Percentiles rank a stretch among this genome's conserved stretches.
These are phyloP conservation scores for Erodium moschatum DNA, from an alignment of 441 rosid genomes.

Conservation along the genomic window DNA sequence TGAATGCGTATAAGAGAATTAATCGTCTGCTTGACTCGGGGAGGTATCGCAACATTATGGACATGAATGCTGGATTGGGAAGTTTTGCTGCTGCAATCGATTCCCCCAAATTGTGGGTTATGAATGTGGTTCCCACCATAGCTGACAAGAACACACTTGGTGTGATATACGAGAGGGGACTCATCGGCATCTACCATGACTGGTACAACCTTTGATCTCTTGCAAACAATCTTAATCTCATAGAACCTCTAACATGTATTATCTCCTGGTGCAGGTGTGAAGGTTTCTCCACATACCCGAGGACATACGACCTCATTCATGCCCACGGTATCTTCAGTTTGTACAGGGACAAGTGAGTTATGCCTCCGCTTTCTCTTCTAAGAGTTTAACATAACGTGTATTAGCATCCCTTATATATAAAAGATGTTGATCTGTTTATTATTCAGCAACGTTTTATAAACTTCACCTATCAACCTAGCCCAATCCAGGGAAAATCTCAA, in stretches of 20 bases:
- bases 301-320: conserved; percentile 65
- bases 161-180: conserved; percentile 53
- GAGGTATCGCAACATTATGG: conserved; percentile 67
- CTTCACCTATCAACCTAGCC: no score
- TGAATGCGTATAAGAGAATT: conserved; percentile 52
- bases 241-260: no score
- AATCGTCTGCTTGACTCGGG: conserved; percentile 45
- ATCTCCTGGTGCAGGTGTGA: conserved; percentile 41
- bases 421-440: no score
- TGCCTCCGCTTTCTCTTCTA: no score
- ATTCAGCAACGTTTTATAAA: no score
- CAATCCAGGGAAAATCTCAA: no score
- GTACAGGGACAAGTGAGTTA: conserved; percentile 51
- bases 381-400: no score
- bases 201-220: conserved; percentile 29
- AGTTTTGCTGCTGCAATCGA: conserved; percentile 65
- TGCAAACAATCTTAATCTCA: no score
- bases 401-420: no score
- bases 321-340: conserved; percentile 51
- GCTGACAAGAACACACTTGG: conserved; percentile 52
- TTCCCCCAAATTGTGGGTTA: conserved; percentile 49
- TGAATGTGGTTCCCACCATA: conserved; percentile 66
- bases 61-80: conserved; percentile 73
- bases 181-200: conserved; percentile 66
- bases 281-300: conserved; percentile 69